A percentile compares a stretch with the other conserved stretches of the same genome.
Conservation (phyloP, 2,329 filamentous ascomycete genomes). For the Xylariaceae sp. region DNA sequence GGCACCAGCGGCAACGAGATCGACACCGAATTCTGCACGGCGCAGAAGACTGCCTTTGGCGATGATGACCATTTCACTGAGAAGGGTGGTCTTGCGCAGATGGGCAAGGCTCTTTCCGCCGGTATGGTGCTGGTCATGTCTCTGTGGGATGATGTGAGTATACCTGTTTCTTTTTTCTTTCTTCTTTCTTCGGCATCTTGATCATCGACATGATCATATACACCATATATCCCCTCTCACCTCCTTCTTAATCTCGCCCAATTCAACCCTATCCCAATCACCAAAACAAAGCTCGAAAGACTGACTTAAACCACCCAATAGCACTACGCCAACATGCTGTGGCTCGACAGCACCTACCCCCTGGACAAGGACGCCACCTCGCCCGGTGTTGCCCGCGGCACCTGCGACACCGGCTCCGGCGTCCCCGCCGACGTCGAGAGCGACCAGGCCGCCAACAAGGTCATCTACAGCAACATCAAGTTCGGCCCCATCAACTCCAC, state of each 20-base stretch:
- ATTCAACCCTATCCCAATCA: background rate
- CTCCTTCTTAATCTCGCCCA: background rate
- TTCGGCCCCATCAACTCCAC: slow-evolving; percentile 44
- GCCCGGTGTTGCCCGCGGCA: slow-evolving; percentile 44
- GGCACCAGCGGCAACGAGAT: slow-evolving; percentile 36
- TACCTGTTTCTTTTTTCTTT: background rate
- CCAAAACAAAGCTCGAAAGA: too few relatives aligned
- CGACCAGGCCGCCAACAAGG: slow-evolving; percentile 34
- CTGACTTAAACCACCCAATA: slow-evolving; percentile 17
- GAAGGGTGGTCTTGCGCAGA: slow-evolving; percentile 49
- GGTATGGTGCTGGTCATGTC: slow-evolving; percentile 61
- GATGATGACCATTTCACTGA: slow-evolving; percentile 47
- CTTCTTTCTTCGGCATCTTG: background rate
- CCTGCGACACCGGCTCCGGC: slow-evolving; percentile 42
- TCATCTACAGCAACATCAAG: slow-evolving; percentile 47
- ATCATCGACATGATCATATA: background rate
- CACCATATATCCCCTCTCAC: background rate
- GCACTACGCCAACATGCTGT: slow-evolving; percentile 56
- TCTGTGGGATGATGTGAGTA: slow-evolving; percentile 51
- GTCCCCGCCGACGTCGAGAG: slow-evolving; percentile 42
- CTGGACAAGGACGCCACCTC: slow-evolving; percentile 23
- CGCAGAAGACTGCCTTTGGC: slow-evolving; percentile 50
- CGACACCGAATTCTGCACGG: slow-evolving; percentile 51
- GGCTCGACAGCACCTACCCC: slow-evolving; percentile 54
- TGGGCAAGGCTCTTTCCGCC: slow-evolving; percentile 47